Base-by-base conservation (phyloP, 108 stramenopile genomes). In the Nitzschia palea region DNA sequence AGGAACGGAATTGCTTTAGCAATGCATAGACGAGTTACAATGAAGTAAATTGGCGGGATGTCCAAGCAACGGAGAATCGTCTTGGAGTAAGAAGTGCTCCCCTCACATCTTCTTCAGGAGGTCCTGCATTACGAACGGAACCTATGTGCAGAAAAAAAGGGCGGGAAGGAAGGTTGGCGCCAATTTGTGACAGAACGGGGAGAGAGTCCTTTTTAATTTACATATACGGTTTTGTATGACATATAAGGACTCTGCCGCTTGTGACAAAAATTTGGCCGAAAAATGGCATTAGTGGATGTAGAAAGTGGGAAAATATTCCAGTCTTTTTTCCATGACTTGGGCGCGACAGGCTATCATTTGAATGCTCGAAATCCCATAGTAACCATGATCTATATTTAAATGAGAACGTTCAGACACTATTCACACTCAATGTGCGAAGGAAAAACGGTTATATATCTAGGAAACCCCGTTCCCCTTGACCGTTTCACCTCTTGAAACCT, bases 161-260 rank as follows among this genome's bases (percentile, higher is more conserved):
- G 29, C 55, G 33, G 55, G 33, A 26, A 40, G 5, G 36, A 23
- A 43, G 37, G 18, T 60, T 40, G 59, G 59, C 59, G 59, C 59
- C 59, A 43, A 60, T 42, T 34, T 60, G 59, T 60, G 59, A 60
- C 40, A n/a, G n/a, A n/a, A n/a, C n/a, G n/a, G n/a, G n/a, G n/a
- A 12, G 12, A 10, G 37, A 40, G 37, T 10, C 37, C 37, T 40
- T 40, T 12, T 6, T 40, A 10, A 40, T 40, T 40, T 12, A 40
- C 6, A 10, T 12, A 40, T 40, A 10, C 37, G 12, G 6, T 10
- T 40, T 10, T 40, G 37, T 10, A 40, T 6, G 37, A 40, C 12
- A 40, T 40, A 40, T 40, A 40, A 40, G 12, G 37, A 10, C 37
- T 50, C 6, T 17, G 48, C 48, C 6, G 22, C 20, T 33, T 56